Evolutionary conservation across 148 eudicot genomes (phyloP).

Genomic region (Vaccinium macrocarpon): DNA sequence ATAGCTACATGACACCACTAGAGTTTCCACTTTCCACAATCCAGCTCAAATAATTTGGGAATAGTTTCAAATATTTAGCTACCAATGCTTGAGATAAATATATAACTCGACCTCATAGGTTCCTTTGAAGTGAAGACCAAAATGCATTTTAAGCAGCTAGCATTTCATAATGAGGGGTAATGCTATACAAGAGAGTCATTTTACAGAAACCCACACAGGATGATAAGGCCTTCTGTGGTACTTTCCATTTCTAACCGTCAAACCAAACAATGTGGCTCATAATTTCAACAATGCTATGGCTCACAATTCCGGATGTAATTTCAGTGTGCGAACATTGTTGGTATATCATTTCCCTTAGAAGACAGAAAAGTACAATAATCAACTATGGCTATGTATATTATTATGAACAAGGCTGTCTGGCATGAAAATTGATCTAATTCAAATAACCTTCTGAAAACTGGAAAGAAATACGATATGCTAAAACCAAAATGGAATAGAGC

Average conservation of each 20-base stretch:
- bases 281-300: not conserved
- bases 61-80: not conserved
- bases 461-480: constrained; percentile 1
- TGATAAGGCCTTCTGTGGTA: not conserved
- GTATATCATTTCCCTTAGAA: not conserved
- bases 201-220: constrained; percentile 2
- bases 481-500: not conserved
- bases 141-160: not conserved
- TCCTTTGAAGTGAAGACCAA: not conserved
- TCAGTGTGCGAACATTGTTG: not conserved
- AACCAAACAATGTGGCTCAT: not conserved
- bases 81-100: not conserved
- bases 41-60: not conserved
- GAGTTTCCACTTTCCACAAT: not conserved
- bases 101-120: not conserved
- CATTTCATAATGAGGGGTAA: not conserved
- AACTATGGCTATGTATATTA: not conserved
- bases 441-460: not conserved
- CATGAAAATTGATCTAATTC: constrained; percentile 2
- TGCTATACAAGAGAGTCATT: not conserved
- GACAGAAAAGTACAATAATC: not conserved
- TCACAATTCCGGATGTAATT: not conserved
- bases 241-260: not conserved
- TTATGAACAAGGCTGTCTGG: not conserved
- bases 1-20: not conserved